Base-by-base conservation (phyloP, 2,329 filamentous ascomycete genomes). In the Chaetomiaceae sp. region DNA sequence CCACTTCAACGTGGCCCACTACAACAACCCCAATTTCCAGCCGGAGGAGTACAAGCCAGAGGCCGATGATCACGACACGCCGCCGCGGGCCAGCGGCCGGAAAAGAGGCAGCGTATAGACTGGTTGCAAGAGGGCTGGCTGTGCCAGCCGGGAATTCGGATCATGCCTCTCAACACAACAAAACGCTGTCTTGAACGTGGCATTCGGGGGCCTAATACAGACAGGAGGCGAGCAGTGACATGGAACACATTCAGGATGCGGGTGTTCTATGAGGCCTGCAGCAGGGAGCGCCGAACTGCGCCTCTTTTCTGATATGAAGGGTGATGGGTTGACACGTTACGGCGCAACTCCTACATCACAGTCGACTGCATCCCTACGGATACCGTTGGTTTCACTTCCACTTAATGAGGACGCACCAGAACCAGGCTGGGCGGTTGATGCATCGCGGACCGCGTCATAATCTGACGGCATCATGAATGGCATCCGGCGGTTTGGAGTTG, bases 1-100 rank as follows among this genome's bases (percentile, higher is more conserved):
- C 42, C 77, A 83, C 45, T 83, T 78, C 65, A 84, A 84, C 56
- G 74, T 74, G 38, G 80, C 81, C 1, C 81, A 85, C 58, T 84
- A 79, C 55, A 79, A 79, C 49, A 85, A 84, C 53, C 77, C 78
- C 33, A 72, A 78, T 52, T 79, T 79, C 52, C 75, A 78, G 49
- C 75, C 76, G 0, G 74, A 78, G 53, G 72, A 75, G 60, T 77
- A 72, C 55, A 65, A 60, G 34, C 69, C 69, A 6, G 65, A 62
- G 2, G 55, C 59, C 17, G 67, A 70, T 7, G 67, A 70, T n/a
- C 59, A 62, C 42, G 55, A 58, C 11, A 33, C 43, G 17, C 49
- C 51, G 38, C 50, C 48, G 33, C 50, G 51, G 34, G 37, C 22
- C n/a, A 47, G 43, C 38, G 37, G 42, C 15, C 45, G 51, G 41